Evolutionary conservation across 768 basidiomycete species (phyloP).

Genomic region (Leccinum broughii): DNA sequence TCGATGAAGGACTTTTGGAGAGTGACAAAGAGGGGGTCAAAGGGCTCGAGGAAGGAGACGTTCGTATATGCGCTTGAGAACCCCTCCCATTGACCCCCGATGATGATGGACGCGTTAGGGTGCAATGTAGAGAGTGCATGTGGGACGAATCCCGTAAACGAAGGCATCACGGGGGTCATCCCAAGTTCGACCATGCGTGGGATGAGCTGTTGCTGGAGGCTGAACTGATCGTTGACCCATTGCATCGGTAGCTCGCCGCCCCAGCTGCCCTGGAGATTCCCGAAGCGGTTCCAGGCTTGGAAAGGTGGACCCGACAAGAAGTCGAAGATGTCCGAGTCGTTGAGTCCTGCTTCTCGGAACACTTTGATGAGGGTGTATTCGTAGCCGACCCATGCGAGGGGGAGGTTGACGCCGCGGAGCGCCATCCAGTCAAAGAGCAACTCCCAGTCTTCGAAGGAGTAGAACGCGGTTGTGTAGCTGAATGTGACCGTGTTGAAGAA

Average conservation of each 20-base stretch:
- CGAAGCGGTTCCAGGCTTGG: slow-evolving; percentile 37
- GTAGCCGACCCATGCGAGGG: slow-evolving; percentile 43
- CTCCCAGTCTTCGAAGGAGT: slow-evolving; percentile 40
- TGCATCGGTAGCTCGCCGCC: slow-evolving; percentile 35
- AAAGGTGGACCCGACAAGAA: slow-evolving; percentile 39
- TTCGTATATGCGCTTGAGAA: slow-evolving; percentile 37
- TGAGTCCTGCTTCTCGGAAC: slow-evolving; percentile 39
- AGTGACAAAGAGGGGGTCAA: slow-evolving; percentile 32
- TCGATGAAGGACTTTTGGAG: slow-evolving; percentile 41
- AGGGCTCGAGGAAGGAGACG: slow-evolving; percentile 32
- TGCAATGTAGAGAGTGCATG: slow-evolving; percentile 21
- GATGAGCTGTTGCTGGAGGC: slow-evolving; percentile 38
- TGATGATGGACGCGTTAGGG: background rate
- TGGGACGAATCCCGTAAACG: slow-evolving; percentile 45
- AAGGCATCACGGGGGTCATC: slow-evolving; percentile 43
- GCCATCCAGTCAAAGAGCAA: slow-evolving; percentile 44
- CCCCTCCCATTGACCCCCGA: slow-evolving; percentile 36
- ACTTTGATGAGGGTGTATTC: slow-evolving; percentile 39
- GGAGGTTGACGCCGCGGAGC: slow-evolving; percentile 41
- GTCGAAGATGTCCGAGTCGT: slow-evolving; percentile 33
- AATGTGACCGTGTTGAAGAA: slow-evolving; percentile 7
- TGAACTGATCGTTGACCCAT: slow-evolving; percentile 26
- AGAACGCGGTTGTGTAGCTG: slow-evolving; percentile 30
- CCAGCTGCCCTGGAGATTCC: slow-evolving; percentile 45
- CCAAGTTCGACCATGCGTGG: slow-evolving; percentile 11